These are phyloP conservation scores for Prunus padus DNA, from an alignment of 306 rosid species.

Conservation along the genomic window DNA sequence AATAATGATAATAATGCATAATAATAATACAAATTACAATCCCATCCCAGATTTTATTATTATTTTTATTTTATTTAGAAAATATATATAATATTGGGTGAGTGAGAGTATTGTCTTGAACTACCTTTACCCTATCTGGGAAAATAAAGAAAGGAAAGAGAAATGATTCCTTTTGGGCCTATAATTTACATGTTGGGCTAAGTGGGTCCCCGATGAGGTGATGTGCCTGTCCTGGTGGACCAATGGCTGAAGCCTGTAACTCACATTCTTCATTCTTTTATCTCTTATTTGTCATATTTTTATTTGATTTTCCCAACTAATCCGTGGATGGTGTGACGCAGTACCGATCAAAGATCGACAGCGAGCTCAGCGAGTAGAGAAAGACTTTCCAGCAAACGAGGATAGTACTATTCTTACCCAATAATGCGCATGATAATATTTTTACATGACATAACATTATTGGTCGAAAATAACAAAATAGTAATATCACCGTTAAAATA, in stretches of 20 bases:
- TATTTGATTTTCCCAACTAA: not conserved
- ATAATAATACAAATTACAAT: not conserved
- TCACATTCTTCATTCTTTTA: not conserved
- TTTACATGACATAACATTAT: no score
- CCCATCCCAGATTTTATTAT: not conserved
- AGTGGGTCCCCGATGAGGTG: conserved; percentile 9
- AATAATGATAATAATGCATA: not conserved
- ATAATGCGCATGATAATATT: no score
- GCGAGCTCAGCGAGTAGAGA: not conserved
- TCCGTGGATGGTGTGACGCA: not conserved
- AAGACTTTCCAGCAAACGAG: no score
- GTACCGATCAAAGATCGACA: not conserved
- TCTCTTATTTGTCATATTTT: not conserved
- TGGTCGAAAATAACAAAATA: no score
- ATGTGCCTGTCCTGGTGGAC: not conserved
- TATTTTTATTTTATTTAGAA: no score
- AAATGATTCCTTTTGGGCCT: conserved; percentile 1
- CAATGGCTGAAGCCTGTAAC: not conserved
- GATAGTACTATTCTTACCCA: no score
- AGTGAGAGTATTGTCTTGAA: not conserved
- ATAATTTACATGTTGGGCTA: not conserved
- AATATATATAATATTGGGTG: no score
- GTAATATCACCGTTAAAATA: no score
- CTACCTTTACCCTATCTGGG: not conserved
- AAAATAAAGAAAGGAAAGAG: not conserved